Evolutionary conservation across 2,329 filamentous ascomycete species (phyloP).

Genomic region (Claviceps sp.): DNA sequence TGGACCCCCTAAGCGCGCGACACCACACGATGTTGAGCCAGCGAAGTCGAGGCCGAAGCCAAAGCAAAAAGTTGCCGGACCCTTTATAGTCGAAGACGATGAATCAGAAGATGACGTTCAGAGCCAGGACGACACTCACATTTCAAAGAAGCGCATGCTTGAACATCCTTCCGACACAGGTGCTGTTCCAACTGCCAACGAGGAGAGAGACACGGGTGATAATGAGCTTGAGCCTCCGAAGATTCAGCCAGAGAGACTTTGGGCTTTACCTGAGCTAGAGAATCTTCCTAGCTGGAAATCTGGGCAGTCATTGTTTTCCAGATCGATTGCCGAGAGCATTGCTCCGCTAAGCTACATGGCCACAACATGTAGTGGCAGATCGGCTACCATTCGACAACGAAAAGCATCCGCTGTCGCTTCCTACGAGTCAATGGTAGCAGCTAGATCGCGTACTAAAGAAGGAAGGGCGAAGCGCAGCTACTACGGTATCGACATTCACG

Average conservation of each 20-base stretch:
- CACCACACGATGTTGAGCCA: slow-evolving; percentile 21
- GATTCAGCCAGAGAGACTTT: not conserved
- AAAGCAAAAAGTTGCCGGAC: slow-evolving; percentile 21
- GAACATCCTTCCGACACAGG: slow-evolving; percentile 10
- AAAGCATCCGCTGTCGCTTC: slow-evolving; percentile 31
- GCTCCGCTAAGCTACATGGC: slow-evolving; percentile 25
- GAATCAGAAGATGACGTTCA: slow-evolving; percentile 19
- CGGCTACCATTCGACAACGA: slow-evolving; percentile 42
- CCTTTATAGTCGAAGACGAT: slow-evolving; percentile 24
- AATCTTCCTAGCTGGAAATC: slow-evolving; percentile 9
- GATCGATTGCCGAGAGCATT: slow-evolving; percentile 14
- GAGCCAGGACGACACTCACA: slow-evolving; percentile 6
- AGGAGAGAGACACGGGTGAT: not conserved
- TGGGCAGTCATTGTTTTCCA: slow-evolving; percentile 15
- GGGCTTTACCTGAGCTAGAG: not conserved
- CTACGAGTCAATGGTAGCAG: slow-evolving; percentile 55
- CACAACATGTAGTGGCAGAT: slow-evolving; percentile 44
- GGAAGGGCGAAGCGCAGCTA: slow-evolving; percentile 63
- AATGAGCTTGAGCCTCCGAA: slow-evolving; percentile 2
- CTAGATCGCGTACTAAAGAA: slow-evolving; percentile 51
- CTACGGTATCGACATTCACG: slow-evolving; percentile 87
- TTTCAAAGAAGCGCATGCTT: slow-evolving; percentile 20
- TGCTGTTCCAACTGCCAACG: not conserved
- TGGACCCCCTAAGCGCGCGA: slow-evolving; percentile 20
- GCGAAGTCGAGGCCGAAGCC: slow-evolving; percentile 23